These are phyloP conservation scores for Botrytis elliptica DNA, from an alignment of 2,329 filamentous ascomycete genomes.

Conservation along the genomic window DNA sequence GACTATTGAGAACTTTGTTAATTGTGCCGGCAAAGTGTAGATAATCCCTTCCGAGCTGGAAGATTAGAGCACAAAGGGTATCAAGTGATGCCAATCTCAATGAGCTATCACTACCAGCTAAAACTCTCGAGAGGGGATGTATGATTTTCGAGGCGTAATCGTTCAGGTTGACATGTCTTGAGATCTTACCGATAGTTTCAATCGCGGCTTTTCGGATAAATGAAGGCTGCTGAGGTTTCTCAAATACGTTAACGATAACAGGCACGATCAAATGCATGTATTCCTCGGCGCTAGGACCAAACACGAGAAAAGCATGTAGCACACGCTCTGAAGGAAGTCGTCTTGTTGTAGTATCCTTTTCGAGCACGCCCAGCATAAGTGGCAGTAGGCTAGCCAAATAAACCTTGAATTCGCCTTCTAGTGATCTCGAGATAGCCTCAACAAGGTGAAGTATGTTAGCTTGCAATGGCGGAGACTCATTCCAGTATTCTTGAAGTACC, in stretches of 20 bases:
- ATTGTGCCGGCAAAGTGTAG: constrained; percentile 91
- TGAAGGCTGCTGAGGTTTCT: constrained; percentile 77
- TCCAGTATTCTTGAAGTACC: constrained; percentile 88
- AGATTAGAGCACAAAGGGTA: constrained; percentile 90
- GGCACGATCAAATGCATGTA: constrained; percentile 99
- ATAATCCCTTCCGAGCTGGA: constrained; percentile 94
- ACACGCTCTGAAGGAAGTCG: constrained; percentile 85
- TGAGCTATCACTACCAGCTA: constrained; percentile 68
- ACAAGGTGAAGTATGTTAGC: constrained; percentile 88
- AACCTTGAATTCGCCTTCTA: constrained; percentile 97
- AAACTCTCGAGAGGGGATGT: constrained; percentile 82
- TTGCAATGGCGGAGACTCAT: constrained; percentile 74
- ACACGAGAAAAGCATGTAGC: constrained; percentile 91
- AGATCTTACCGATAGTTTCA: constrained; percentile 91
- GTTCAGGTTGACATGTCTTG: constrained; percentile 93
- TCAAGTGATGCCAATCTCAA: constrained; percentile 84
- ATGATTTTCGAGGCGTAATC: constrained; percentile 97
- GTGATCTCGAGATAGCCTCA: constrained; percentile 86
- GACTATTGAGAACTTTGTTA: constrained; percentile 76
- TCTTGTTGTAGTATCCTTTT: constrained; percentile 75
- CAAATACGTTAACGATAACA: constrained; percentile 90
- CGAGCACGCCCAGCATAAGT: constrained; percentile 89
- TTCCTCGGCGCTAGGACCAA: constrained; percentile 92
- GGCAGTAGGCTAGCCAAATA: constrained; percentile 87
- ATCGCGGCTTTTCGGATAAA: constrained; percentile 85